Evolutionary conservation across 768 basidiomycete species (phyloP).

Genomic region (Clathrus columnatus): DNA sequence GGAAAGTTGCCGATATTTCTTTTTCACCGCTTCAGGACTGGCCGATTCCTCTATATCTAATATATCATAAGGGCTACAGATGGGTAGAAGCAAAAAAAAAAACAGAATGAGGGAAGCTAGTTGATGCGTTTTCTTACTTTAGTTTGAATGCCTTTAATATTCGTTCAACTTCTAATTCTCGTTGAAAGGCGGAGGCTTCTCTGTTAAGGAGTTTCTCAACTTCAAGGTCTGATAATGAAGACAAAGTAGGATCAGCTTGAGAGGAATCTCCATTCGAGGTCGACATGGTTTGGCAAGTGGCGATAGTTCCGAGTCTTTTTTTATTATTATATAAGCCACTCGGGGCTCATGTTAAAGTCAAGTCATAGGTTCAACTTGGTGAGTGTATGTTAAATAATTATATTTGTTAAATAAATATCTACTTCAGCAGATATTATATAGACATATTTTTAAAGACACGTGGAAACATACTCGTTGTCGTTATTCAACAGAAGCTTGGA

Average conservation of each 20-base stretch:
- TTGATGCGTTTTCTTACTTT: conserved; percentile 76
- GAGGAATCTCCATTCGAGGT: neutral
- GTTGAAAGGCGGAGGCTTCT: conserved; percentile 78
- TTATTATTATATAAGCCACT: no score
- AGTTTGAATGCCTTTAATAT: conserved; percentile 93
- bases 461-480: neutral
- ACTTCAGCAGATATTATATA: neutral
- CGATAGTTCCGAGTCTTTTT: no score
- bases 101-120: neutral
- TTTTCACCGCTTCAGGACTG: conserved; percentile 80
- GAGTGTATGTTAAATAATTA: neutral
- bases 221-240: conserved; percentile 39
- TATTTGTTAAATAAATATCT: neutral
- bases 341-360: no score
- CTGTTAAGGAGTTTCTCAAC: conserved; percentile 73
- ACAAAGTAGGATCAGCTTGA: neutral
- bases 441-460: neutral
- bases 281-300: conserved; percentile 6
- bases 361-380: no score
- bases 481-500: conserved; percentile 5
- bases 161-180: conserved; percentile 84
- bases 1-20: conserved; percentile 76
- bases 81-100: no score
- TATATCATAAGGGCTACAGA: conserved; percentile 81
- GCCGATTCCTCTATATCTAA: conserved; percentile 67